Percentiles rank a stretch among this genome's conserved stretches.
Conservation (phyloP, 306 rosid genomes). For the Trichosanthes truncata region DNA sequence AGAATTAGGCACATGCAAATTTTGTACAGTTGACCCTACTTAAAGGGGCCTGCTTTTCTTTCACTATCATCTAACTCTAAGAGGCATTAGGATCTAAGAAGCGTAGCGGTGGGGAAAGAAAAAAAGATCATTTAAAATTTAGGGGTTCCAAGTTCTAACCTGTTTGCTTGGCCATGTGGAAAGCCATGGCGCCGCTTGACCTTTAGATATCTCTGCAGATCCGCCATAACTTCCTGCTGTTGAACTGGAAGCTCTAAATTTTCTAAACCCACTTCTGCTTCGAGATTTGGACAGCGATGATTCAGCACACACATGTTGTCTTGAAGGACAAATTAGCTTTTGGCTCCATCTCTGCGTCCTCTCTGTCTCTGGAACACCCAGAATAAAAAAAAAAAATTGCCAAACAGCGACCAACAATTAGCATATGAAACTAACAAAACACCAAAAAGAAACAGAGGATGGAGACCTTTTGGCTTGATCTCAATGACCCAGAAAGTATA, state of each 20-base stretch:
- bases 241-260: neutral
- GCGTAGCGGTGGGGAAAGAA: neutral
- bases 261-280: neutral
- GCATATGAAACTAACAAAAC: neutral
- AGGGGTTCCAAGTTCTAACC: neutral
- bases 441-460: neutral
- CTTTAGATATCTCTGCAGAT: constrained; percentile 1
- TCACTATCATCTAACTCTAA: neutral
- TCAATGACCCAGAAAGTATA: neutral
- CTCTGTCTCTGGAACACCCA: neutral
- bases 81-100: no score
- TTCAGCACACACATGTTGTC: neutral
- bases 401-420: neutral
- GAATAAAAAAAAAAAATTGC: neutral
- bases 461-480: neutral
- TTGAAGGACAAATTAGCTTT: neutral
- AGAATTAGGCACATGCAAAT: neutral
- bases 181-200: constrained; percentile 4
- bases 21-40: neutral
- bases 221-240: constrained; percentile 8
- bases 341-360: neutral
- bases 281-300: neutral
- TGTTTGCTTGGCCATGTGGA: constrained; percentile 1
- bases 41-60: neutral
- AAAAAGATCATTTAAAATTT: neutral